Percentiles rank a stretch among this genome's conserved stretches.
Evolutionary conservation across 495 filamentous ascomycete genomes (phyloP).

Genomic region (Neurospora africana): DNA sequence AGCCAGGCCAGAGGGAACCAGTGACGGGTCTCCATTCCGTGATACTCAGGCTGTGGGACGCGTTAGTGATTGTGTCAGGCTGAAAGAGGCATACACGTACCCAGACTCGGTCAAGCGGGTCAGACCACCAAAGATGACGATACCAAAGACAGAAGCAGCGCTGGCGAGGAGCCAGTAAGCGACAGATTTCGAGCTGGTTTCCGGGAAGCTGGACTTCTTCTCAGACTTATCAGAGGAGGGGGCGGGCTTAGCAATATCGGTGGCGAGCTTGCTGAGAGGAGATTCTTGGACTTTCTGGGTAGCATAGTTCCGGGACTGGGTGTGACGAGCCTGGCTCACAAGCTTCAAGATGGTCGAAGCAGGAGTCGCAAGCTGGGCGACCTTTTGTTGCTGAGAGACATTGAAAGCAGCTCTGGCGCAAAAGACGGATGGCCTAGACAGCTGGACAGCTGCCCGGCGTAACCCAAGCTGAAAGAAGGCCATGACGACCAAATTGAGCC

Average conservation of each 20-base stretch:
- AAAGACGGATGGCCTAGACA: slow-evolving; percentile 47
- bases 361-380: slow-evolving; percentile 6
- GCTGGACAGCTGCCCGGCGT: slow-evolving; percentile 39
- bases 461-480: slow-evolving; percentile 39
- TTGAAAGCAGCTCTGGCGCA: slow-evolving; percentile 34
- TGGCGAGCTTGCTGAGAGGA: slow-evolving; percentile 6
- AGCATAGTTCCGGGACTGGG: slow-evolving; percentile 2
- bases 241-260: slow-evolving; percentile 6
- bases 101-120: slow-evolving; percentile 93
- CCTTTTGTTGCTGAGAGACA: slow-evolving; percentile 17
- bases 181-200: slow-evolving; percentile 59
- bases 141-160: slow-evolving; percentile 86
- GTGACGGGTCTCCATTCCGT: slow-evolving; percentile 99
- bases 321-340: neutral
- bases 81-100: slow-evolving; percentile 36
- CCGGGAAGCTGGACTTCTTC: slow-evolving; percentile 49
- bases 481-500: slow-evolving; percentile 24
- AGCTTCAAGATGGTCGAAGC: slow-evolving; percentile 8
- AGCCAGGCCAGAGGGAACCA: slow-evolving; percentile 78
- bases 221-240: neutral
- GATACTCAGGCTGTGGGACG: slow-evolving; percentile 71
- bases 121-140: slow-evolving; percentile 89
- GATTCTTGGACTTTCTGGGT: slow-evolving; percentile 1
- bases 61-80: neutral
- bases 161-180: slow-evolving; percentile 91